A percentile compares a stretch with the other conserved stretches of the same genome.
Evolutionary conservation across 371 early-diverging fungal genomes (phyloP).

Genomic region (Mortierella polycephala): DNA sequence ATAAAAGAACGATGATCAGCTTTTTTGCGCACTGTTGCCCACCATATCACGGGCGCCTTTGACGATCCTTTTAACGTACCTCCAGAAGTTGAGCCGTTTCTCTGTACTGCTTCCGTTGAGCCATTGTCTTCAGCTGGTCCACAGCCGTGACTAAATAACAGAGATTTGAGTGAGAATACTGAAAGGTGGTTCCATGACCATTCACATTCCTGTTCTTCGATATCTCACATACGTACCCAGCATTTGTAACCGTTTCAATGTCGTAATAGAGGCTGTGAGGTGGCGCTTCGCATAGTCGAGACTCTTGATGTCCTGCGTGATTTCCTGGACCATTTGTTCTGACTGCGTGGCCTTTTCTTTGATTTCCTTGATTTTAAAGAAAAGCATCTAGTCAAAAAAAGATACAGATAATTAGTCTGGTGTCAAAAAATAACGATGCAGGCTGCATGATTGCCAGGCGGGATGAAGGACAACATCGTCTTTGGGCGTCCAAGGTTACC

Average conservation of each 20-base stretch:
- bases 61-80: conserved; percentile 52
- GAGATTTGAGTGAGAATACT: neutral
- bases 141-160: conserved; percentile 74
- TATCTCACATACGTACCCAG: conserved; percentile 62
- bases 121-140: conserved; percentile 78
- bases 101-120: conserved; percentile 74
- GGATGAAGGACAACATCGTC: neutral
- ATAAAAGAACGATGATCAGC: neutral
- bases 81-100: conserved; percentile 85
- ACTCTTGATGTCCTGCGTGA: conserved; percentile 94
- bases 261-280: conserved; percentile 82
- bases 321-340: conserved; percentile 91
- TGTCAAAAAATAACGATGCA: conserved; percentile 12
- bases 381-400: conserved; percentile 68
- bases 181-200: neutral
- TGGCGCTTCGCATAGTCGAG: conserved; percentile 95
- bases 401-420: conserved; percentile 18
- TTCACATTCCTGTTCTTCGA: neutral
- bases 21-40: neutral
- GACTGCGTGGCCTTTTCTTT: conserved; percentile 85
- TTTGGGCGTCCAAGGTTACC: conserved; percentile 10
- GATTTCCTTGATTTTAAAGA: conserved; percentile 83
- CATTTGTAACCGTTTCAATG: conserved; percentile 89
- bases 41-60: too few species aligned
- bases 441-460: too few species aligned